Percentiles rank a stretch among this genome's conserved stretches.
These are phyloP conservation scores for Lepidopterella palustris DNA, from an alignment of 495 filamentous ascomycete species.

Conservation along the genomic window DNA sequence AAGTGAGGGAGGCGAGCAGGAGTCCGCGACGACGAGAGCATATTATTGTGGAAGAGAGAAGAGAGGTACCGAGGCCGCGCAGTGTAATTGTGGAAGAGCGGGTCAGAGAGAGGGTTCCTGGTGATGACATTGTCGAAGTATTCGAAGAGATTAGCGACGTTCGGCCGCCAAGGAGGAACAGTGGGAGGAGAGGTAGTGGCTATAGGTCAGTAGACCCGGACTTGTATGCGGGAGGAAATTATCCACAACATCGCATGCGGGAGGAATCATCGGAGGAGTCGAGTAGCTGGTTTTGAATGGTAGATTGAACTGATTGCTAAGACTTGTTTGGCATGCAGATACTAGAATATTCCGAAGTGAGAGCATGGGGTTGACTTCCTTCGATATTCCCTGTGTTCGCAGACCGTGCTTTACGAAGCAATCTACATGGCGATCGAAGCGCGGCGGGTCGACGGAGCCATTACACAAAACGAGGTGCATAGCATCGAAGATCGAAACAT, in stretches of 20 bases:
- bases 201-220: slow-evolving; percentile 31
- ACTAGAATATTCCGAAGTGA: not conserved
- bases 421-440: too few species aligned
- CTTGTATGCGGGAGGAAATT: not conserved
- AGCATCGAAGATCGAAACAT: too few species aligned
- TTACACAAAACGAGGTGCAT: too few species aligned
- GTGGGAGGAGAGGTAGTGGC: slow-evolving; percentile 27
- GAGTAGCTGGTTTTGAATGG: not conserved
- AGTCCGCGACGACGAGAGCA: slow-evolving; percentile 19
- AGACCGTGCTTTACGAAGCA: too few species aligned
- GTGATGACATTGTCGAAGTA: slow-evolving; percentile 42
- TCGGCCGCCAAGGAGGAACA: slow-evolving; percentile 28
- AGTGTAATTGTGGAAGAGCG: slow-evolving; percentile 36
- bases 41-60: slow-evolving; percentile 27
- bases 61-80: slow-evolving; percentile 24
- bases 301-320: not conserved
- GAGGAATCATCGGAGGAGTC: too few species aligned
- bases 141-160: slow-evolving; percentile 38
- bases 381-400: too few species aligned
- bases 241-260: not conserved
- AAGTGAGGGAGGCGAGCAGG: slow-evolving; percentile 33
- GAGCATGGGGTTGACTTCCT: too few species aligned
- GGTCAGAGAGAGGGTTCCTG: slow-evolving; percentile 32
- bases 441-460: too few species aligned
- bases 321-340: not conserved